Evolutionary conservation across 164 flowering plant genomes (phyloP).

Genomic region (Magnolia sinica): DNA sequence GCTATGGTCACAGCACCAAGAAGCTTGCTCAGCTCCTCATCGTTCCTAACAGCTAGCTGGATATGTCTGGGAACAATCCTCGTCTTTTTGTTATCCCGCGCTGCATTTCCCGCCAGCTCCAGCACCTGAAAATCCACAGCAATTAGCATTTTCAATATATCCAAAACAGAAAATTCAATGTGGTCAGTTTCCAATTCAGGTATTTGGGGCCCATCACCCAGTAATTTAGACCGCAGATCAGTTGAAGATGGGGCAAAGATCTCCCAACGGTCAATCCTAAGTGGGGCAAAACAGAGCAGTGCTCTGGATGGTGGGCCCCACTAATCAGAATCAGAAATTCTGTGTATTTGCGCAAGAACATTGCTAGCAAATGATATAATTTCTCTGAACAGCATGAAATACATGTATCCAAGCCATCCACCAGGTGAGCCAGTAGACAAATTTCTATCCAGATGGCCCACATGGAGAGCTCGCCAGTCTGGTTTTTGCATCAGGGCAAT

Average conservation of each 20-base stretch:
- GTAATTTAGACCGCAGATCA: no score
- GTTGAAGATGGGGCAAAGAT: not conserved
- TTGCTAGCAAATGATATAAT: no score
- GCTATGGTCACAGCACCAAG: conserved; percentile 86
- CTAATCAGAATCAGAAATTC: no score
- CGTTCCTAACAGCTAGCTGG: conserved; percentile 79
- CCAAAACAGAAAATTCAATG: not conserved
- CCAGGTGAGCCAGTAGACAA: no score
- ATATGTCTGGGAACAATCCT: conserved; percentile 41
- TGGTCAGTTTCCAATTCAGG: not conserved
- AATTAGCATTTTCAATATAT: not conserved
- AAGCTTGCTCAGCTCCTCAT: conserved; percentile 81
- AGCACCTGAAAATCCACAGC: conserved; percentile 22
- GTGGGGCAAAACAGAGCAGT: no score
- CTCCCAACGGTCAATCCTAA: not conserved
- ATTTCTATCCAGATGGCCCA: no score
- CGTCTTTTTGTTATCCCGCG: conserved; percentile 47
- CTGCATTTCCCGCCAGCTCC: conserved; percentile 51
- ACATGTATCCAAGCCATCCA: no score
- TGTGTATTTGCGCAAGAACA: no score
- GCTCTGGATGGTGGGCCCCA: no score
- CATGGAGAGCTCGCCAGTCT: no score
- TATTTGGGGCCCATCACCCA: not conserved
- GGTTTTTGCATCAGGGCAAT: no score
- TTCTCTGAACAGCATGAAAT: no score